phyloP scores from a whole-genome alignment of 2,329 filamentous ascomycete species.

The Pseudopithomyces chartarum region DNA sequence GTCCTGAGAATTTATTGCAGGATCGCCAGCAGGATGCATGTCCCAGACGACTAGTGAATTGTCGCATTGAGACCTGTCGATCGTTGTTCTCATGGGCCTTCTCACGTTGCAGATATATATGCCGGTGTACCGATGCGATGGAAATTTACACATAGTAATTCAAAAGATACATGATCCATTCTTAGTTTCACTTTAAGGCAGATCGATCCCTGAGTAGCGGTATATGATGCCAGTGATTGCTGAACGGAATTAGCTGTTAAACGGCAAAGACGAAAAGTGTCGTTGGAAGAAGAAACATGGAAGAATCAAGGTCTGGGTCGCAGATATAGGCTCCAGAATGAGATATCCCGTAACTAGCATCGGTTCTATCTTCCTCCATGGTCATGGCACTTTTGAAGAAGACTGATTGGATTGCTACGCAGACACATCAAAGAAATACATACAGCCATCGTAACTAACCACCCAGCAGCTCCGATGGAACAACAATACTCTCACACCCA shows the following conservation, averaged over 20 bases:
- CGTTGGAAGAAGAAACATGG: no score
- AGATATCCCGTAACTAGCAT: no score
- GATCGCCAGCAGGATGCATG: conserved; percentile 12
- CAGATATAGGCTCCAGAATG: no score
- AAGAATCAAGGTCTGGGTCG: no score
- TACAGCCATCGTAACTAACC: background rate
- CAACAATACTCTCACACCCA: background rate
- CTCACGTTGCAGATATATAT: conserved; percentile 18
- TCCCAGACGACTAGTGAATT: conserved; percentile 7
- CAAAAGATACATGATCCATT: background rate
- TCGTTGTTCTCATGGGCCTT: conserved; percentile 15
- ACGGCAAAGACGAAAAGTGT: no score
- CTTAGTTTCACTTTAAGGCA: background rate
- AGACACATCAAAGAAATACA: background rate
- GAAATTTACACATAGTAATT: background rate
- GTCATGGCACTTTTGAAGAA: no score
- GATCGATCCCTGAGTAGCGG: background rate
- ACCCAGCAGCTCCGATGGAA: background rate
- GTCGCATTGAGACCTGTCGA: conserved; percentile 14
- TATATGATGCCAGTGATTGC: background rate
- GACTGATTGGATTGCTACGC: background rate
- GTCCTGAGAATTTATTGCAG: background rate
- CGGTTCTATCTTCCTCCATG: no score
- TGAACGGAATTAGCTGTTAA: no score
- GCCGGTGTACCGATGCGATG: background rate